Percentiles rank a stretch among this genome's conserved stretches.
Conservation (phyloP, 2,329 filamentous ascomycete species). For the Arthrobotrys megalospora region DNA sequence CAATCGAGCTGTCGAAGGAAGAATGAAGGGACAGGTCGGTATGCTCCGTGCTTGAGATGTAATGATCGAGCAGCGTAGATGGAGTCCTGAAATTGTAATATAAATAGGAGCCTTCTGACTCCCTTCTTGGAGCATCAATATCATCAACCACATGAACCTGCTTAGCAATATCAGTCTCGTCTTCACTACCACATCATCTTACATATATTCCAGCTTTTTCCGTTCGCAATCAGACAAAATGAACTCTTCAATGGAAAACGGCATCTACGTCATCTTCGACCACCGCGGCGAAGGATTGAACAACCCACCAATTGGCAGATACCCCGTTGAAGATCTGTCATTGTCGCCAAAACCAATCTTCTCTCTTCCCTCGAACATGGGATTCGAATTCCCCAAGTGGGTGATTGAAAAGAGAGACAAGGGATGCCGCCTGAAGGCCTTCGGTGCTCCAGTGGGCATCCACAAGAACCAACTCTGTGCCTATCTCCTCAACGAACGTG, state of each 20-base stretch:
- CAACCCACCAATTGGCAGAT: slow-evolving; percentile 14
- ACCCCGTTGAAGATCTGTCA: slow-evolving; percentile 5
- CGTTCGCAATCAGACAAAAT: not conserved
- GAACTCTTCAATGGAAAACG: slow-evolving; percentile 11
- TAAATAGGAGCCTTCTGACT: not conserved
- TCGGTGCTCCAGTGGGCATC: slow-evolving; percentile 3
- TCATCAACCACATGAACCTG: not conserved
- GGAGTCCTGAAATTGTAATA: not conserved
- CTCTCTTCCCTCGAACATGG: not conserved
- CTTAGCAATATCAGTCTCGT: not conserved
- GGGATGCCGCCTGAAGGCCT: slow-evolving; percentile 12
- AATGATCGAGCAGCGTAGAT: not conserved
- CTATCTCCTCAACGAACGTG: not conserved
- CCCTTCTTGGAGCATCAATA: not conserved
- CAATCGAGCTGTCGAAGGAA: no score
- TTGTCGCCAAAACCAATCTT: slow-evolving; percentile 4
- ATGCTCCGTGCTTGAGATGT: no score
- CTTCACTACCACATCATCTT: slow-evolving; percentile 2
- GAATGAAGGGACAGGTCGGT: no score
- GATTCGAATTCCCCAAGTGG: slow-evolving; percentile 19
- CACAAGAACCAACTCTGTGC: slow-evolving; percentile 10
- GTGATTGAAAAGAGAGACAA: slow-evolving; percentile 13
- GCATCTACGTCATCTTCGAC: slow-evolving; percentile 18
- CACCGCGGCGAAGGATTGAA: not conserved
- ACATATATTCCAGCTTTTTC: not conserved